Conservation (phyloP, 345 rosid genomes). For the Laguncularia racemosa region DNA sequence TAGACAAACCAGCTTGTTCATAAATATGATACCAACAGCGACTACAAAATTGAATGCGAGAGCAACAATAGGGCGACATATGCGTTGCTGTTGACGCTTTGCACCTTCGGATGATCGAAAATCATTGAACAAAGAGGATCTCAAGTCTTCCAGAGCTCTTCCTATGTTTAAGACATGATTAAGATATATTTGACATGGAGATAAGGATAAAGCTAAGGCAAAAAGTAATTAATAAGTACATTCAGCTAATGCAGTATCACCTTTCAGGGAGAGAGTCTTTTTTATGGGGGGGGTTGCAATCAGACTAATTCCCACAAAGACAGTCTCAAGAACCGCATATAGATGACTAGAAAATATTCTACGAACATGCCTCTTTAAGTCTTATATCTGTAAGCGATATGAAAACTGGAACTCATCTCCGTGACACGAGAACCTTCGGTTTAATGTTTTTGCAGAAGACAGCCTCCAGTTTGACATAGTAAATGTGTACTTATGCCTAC, state of each 20-base stretch:
- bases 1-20: conserved; percentile 57
- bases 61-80: conserved; percentile 58
- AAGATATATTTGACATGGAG: not conserved
- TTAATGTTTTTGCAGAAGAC: no score
- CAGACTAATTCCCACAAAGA: no score
- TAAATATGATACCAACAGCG: conserved; percentile 72
- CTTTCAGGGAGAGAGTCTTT: no score
- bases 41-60: conserved; percentile 76
- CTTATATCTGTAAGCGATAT: no score
- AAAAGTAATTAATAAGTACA: not conserved
- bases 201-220: not conserved
- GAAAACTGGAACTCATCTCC: no score
- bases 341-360: no score
- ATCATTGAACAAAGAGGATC: conserved; percentile 57
- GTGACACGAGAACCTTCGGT: no score
- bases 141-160: conserved; percentile 64
- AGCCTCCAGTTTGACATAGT: no score
- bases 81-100: conserved; percentile 55
- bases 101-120: conserved; percentile 52
- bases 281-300: no score
- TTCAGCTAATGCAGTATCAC: not conserved
- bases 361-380: no score
- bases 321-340: no score
- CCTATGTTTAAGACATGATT: conserved; percentile 25
- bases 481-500: no score